Evolutionary conservation across 495 filamentous ascomycete species (phyloP).

Genomic region (Trichoderma asperelloides): DNA sequence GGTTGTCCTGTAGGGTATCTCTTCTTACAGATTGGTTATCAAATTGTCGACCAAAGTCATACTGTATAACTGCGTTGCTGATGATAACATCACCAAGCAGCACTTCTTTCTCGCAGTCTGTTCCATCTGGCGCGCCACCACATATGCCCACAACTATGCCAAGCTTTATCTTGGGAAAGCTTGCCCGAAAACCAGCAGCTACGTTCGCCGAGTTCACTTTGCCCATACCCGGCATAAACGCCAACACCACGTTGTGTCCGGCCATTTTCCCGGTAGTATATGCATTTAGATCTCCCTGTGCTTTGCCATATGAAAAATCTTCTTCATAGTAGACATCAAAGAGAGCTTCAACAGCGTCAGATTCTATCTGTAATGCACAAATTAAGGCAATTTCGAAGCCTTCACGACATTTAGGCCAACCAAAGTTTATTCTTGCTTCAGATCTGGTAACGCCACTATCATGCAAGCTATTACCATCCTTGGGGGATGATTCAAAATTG

Average conservation of each 20-base stretch:
- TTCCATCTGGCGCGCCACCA: constrained; percentile 19
- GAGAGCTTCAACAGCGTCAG: constrained; percentile 18
- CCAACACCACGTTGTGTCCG: constrained; percentile 26
- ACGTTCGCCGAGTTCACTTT: constrained; percentile 23
- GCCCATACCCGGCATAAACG: constrained; percentile 24
- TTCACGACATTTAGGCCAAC: not conserved
- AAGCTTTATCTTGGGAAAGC: constrained; percentile 19
- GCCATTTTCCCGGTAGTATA: constrained; percentile 31
- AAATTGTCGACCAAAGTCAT: not conserved
- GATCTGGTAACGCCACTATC: not conserved
- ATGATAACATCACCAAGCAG: constrained; percentile 39
- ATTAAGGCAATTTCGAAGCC: constrained; percentile 29
- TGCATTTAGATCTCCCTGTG: constrained; percentile 20
- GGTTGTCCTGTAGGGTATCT: not conserved
- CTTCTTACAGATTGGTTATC: not conserved
- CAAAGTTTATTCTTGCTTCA: not conserved
- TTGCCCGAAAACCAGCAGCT: constrained; percentile 20
- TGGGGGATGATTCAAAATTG: not conserved
- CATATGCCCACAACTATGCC: constrained; percentile 26
- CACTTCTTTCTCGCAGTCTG: constrained; percentile 16
- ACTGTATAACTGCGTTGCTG: constrained; percentile 26
- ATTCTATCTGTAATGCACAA: constrained; percentile 27
- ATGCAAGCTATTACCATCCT: not conserved
- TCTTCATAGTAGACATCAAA: constrained; percentile 23
- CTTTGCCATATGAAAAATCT: constrained; percentile 16